Percentiles rank a stretch among this genome's conserved stretches.
Conservation (phyloP, 176 grass and related monocot species). For the Carex scoparia region DNA sequence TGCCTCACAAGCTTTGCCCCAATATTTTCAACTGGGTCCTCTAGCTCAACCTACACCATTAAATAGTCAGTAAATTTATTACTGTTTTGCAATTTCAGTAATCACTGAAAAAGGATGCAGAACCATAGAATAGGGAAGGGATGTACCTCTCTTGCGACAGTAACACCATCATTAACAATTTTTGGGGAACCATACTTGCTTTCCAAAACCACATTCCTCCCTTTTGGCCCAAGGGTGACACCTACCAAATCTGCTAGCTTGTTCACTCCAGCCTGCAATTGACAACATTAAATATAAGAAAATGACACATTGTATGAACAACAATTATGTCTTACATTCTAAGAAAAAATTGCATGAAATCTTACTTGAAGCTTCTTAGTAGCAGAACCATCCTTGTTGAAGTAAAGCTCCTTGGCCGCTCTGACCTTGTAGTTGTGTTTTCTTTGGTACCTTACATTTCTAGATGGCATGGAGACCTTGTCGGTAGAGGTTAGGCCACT, state of each 20-base stretch:
- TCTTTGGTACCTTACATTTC: constrained; percentile 37
- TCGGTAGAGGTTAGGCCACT: constrained; percentile 32
- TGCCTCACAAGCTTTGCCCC: constrained; percentile 95
- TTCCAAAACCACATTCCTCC: constrained; percentile 92
- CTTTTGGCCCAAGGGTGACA: constrained; percentile 87
- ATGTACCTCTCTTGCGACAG: constrained; percentile 38
- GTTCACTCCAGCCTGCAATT: constrained; percentile 67
- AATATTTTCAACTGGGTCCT: constrained; percentile 95
- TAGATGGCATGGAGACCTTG: constrained; percentile 44
- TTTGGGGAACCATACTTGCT: constrained; percentile 94
- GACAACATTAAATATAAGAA: constrained; percentile 4
- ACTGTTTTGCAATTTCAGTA: background rate
- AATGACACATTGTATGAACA: background rate
- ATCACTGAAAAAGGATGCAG: background rate
- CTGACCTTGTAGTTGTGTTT: constrained; percentile 49
- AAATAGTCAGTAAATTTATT: constrained; percentile 7
- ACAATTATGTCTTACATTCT: background rate
- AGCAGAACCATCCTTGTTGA: constrained; percentile 96
- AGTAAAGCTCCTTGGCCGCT: constrained; percentile 87
- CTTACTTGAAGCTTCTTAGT: constrained; percentile 82
- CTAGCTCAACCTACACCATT: constrained; percentile 70
- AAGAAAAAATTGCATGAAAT: background rate
- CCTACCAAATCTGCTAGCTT: constrained; percentile 88
- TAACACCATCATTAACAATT: constrained; percentile 76
- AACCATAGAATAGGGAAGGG: background rate